Base-by-base conservation (phyloP, 768 basidiomycete genomes). In the Lactifluus hygrophoroides region DNA sequence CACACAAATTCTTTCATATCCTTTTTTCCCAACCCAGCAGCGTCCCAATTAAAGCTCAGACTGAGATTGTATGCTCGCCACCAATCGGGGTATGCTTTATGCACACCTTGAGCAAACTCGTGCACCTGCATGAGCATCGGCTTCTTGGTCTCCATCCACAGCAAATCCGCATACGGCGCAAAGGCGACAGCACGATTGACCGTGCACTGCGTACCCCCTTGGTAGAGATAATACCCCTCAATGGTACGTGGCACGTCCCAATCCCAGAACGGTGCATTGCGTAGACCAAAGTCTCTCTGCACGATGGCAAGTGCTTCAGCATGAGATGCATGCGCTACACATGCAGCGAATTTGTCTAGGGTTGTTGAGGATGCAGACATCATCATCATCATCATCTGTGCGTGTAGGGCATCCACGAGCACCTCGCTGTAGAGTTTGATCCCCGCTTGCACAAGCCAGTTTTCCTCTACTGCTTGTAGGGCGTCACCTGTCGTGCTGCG, bases 111-210 rank as follows among this genome's bases (percentile, higher is more conserved):
- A 6, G 94, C 86, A 68, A 99, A 98, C 74, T 96, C 90, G 66
- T 80, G 80, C 16, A 96, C 96, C 72, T 99, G 96, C 3, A 83
- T 73, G 52, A 94, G 74, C 70, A 97, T 94, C 14, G 96, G 96
- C 65, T 82, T 87, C 77, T 93, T 92, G 46, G 96, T 99, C 78
- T 94, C 92, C 93, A 94, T 94, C 91, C 92, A 94, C 65, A 94
- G 68, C 54, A 90, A 73, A 71, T 94, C 93, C 51, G 92, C 89
- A 71, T 94, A 94, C 3, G 94, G 95, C 28, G 93, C 93, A 67
- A 91, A 97, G 25, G 92, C 93, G 58, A 94, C 77, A 17, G 88
- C 89, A 58, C 95, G 90, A 73, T 90, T 86, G 67, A 98, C 80
- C 10, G 94, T 94, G 68, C 93, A 94, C 69, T 90, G 85, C 5